phyloP scores from a whole-genome alignment of 805 yeast genomes.

The Cyberlindnera veronae region DNA sequence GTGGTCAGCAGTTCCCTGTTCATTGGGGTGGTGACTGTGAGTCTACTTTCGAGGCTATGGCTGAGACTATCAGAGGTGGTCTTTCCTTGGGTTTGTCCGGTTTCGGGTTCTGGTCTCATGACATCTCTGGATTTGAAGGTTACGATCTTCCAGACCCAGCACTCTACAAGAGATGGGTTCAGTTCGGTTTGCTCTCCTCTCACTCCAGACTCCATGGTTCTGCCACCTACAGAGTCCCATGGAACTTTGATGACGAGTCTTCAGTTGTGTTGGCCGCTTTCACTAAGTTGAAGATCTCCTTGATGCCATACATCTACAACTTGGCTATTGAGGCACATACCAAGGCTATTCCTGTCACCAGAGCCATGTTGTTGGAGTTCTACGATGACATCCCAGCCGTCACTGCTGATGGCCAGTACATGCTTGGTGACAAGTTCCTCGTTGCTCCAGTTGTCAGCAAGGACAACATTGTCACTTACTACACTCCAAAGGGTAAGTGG shows the following conservation, averaged over 20 bases:
- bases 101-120: conserved; percentile 26
- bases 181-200: conserved; percentile 23
- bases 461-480: conserved; percentile 20
- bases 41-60: conserved; percentile 24
- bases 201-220: conserved; percentile 26
- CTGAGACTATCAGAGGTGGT: conserved; percentile 25
- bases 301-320: conserved; percentile 24
- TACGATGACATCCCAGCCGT: conserved; percentile 13
- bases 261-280: conserved; percentile 19
- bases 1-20: conserved; percentile 24
- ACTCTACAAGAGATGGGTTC: conserved; percentile 24
- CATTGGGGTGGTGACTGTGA: conserved; percentile 28
- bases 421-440: conserved; percentile 22
- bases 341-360: conserved; percentile 16
- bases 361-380: conserved; percentile 22
- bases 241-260: conserved; percentile 25
- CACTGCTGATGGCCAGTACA: conserved; percentile 15
- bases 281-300: conserved; percentile 21
- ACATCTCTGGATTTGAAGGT: conserved; percentile 25
- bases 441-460: conserved; percentile 20
- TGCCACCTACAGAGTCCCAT: conserved; percentile 23
- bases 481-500: conserved; percentile 23
- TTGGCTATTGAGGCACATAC: conserved; percentile 22
- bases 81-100: conserved; percentile 20
- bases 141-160: conserved; percentile 20